A percentile compares a stretch with the other conserved stretches of the same genome.
Conservation (phyloP, 2,329 filamentous ascomycete genomes). For the Fusarium palustre region DNA sequence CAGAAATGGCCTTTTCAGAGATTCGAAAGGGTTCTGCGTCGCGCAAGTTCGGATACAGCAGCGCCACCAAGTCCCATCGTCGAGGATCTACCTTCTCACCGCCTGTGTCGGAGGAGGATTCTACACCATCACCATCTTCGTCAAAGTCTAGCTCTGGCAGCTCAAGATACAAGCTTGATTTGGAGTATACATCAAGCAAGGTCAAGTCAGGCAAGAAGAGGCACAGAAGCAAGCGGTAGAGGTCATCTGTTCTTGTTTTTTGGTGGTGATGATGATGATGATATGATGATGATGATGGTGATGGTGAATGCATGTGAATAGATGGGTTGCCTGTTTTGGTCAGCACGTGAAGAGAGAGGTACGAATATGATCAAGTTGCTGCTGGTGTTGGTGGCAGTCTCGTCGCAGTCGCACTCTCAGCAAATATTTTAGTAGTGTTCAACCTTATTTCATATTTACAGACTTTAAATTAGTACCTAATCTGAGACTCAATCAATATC, state of each 20-base stretch:
- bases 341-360: not conserved
- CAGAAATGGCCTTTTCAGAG: conserved; percentile 54
- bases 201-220: conserved; percentile 46
- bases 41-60: conserved; percentile 53
- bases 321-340: not conserved
- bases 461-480: not conserved
- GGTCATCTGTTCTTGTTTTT: not conserved
- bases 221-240: conserved; percentile 43
- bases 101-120: conserved; percentile 24
- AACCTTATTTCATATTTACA: not conserved
- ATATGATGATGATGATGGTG: conserved; percentile 1
- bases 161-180: conserved; percentile 46
- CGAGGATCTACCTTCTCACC: conserved; percentile 48
- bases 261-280: not conserved
- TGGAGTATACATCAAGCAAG: conserved; percentile 49
- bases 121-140: conserved; percentile 38
- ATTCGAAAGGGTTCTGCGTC: conserved; percentile 53
- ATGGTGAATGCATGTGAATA: not conserved
- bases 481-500: not conserved
- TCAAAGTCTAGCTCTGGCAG: conserved; percentile 40
- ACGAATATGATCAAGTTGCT: not conserved
- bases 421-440: not conserved
- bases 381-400: not conserved
- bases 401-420: not conserved
- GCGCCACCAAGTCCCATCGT: conserved; percentile 48